These are phyloP conservation scores for Phialocephala subalpina DNA, from an alignment of 2,329 filamentous ascomycete species.

Conservation along the genomic window DNA sequence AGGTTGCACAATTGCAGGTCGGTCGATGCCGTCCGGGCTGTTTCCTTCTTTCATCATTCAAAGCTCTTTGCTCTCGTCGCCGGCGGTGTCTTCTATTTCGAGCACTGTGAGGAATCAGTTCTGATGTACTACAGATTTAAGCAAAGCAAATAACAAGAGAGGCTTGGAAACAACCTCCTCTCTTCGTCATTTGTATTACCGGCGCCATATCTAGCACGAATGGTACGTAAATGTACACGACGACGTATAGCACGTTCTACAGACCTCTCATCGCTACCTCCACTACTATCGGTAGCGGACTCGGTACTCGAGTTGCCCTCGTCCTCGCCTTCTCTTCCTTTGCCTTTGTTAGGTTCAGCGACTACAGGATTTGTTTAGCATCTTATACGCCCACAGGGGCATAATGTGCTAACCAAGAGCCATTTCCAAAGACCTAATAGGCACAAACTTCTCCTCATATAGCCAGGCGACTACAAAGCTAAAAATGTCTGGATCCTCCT, in stretches of 20 bases:
- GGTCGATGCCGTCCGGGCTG: slow-evolving; percentile 54
- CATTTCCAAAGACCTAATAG: slow-evolving; percentile 53
- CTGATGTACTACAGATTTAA: neutral
- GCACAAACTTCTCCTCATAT: slow-evolving; percentile 56
- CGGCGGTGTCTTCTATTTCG: slow-evolving; percentile 42
- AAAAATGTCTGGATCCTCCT: slow-evolving; percentile 60
- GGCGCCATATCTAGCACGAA: no score
- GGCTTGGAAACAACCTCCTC: neutral
- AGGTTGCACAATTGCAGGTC: slow-evolving; percentile 53
- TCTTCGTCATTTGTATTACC: neutral
- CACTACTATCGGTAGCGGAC: slow-evolving; percentile 44
- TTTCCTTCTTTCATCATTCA: slow-evolving; percentile 44
- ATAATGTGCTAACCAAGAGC: slow-evolving; percentile 46
- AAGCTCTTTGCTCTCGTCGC: slow-evolving; percentile 42
- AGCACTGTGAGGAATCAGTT: neutral
- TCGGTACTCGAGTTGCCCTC: slow-evolving; percentile 38
- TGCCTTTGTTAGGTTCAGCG: slow-evolving; percentile 46
- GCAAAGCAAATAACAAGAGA: neutral
- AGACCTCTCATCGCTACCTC: slow-evolving; percentile 48
- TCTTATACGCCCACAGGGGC: neutral
- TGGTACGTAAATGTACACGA: no score
- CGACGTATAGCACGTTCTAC: neutral
- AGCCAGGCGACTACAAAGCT: slow-evolving; percentile 60
- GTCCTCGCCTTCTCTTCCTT: slow-evolving; percentile 51
- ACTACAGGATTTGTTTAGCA: slow-evolving; percentile 20